phyloP scores from a whole-genome alignment of 768 basidiomycete genomes.

The Suillus alpinus region DNA sequence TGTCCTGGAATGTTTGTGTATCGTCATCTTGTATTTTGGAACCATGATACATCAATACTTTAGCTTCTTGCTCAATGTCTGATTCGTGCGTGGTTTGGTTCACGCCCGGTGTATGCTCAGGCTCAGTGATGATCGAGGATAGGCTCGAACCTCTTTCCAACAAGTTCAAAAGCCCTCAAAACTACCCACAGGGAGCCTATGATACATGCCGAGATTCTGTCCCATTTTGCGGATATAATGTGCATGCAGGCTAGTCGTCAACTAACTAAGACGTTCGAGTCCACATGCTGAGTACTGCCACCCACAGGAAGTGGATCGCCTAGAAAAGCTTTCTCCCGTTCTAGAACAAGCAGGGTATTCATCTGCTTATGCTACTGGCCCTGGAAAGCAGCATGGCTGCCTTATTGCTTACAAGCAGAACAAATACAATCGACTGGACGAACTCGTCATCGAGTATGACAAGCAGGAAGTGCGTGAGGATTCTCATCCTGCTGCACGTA shows the following conservation, averaged over 20 bases:
- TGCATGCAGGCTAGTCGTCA: conserved; percentile 73
- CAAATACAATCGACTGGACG: conserved; percentile 44
- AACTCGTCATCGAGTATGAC: conserved; percentile 67
- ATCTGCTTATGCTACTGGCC: conserved; percentile 65
- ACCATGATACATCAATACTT: conserved; percentile 4
- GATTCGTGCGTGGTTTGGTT: conserved; percentile 56
- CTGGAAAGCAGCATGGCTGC: conserved; percentile 80
- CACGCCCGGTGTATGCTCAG: not conserved
- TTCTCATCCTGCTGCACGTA: conserved; percentile 31
- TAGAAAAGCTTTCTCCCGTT: conserved; percentile 67
- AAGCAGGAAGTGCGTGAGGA: conserved; percentile 48
- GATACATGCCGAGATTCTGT: conserved; percentile 72
- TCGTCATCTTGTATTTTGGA: conserved; percentile 2
- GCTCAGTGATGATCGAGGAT: conserved; percentile 3
- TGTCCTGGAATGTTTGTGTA: conserved; percentile 82
- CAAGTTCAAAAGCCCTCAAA: conserved; percentile 76
- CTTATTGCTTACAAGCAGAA: conserved; percentile 70
- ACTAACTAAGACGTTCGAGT: not conserved
- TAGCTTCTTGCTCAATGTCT: conserved; percentile 78
- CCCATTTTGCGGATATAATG: conserved; percentile 72
- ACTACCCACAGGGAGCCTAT: conserved; percentile 69
- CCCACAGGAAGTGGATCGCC: conserved; percentile 79
- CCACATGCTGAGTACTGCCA: not conserved
- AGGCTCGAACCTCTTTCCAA: conserved; percentile 83
- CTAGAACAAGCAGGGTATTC: conserved; percentile 65